Conservation (phyloP, 768 basidiomycete species). For the Solioccasus polychromus region DNA sequence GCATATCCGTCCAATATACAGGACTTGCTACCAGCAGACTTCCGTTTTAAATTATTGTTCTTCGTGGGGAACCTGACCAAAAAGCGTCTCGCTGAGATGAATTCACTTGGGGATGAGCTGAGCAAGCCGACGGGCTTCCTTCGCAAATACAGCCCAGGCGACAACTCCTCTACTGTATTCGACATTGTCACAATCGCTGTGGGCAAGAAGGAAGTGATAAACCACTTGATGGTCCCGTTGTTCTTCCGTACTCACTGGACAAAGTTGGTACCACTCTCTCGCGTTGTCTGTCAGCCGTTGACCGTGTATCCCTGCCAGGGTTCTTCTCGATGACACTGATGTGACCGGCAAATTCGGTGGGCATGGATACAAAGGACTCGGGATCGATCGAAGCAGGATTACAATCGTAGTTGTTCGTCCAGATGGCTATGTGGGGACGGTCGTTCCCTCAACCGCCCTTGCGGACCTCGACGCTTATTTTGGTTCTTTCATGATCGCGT, state of each 20-base stretch:
- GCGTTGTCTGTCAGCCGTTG: background rate
- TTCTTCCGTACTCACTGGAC: background rate
- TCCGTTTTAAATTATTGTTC: background rate
- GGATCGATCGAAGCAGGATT: constrained; percentile 21
- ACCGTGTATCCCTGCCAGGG: constrained; percentile 15
- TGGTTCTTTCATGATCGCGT: background rate
- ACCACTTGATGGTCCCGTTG: background rate
- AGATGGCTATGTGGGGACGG: constrained; percentile 33
- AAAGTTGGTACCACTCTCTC: background rate
- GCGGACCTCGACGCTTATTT: background rate
- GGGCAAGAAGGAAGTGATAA: background rate
- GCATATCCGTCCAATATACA: background rate
- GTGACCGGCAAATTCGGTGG: constrained; percentile 24
- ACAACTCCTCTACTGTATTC: background rate
- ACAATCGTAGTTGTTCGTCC: constrained; percentile 33
- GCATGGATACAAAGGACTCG: constrained; percentile 28
- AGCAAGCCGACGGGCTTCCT: background rate
- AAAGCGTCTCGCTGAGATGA: background rate
- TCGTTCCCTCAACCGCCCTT: constrained; percentile 18
- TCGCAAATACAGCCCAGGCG: background rate
- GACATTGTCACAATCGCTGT: background rate
- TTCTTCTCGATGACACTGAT: constrained; percentile 28
- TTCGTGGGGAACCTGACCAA: background rate
- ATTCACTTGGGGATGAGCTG: background rate
- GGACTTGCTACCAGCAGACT: background rate